Evolutionary conservation across 2,329 filamentous ascomycete genomes (phyloP).

Genomic region (Colletotrichum karsti): DNA sequence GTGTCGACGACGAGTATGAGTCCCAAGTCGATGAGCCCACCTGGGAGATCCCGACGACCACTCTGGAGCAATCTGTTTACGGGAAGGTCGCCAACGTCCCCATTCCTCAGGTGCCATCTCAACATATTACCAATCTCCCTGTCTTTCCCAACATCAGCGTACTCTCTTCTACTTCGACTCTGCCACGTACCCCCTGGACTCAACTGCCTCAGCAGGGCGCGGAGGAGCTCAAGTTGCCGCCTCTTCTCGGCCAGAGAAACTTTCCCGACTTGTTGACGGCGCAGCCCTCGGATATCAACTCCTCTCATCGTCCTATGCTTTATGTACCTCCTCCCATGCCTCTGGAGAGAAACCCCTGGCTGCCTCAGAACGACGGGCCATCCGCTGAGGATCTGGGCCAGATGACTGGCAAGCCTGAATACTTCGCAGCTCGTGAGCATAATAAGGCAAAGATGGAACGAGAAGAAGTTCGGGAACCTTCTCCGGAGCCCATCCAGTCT

Average conservation of each 20-base stretch:
- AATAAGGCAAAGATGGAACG: slow-evolving; percentile 37
- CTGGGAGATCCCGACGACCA: not conserved
- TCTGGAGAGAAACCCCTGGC: not conserved
- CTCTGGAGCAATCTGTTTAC: not conserved
- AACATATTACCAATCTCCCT: no score
- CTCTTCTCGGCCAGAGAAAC: not conserved
- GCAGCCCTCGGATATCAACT: not conserved
- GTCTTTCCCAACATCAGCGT: no score
- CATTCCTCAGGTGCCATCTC: no score
- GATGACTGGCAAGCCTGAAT: slow-evolving; percentile 47
- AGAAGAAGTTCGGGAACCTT: not conserved
- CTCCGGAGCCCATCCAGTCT: not conserved
- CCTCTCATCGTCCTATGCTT: not conserved
- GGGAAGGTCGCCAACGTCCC: not conserved
- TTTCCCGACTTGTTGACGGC: not conserved
- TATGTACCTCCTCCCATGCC: not conserved
- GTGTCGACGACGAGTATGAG: not conserved
- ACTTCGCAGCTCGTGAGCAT: slow-evolving; percentile 47
- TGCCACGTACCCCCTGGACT: not conserved
- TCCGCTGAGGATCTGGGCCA: slow-evolving; percentile 41
- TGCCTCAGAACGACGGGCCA: not conserved
- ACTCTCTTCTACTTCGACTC: not conserved
- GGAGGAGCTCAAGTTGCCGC: not conserved
- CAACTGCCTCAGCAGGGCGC: not conserved
- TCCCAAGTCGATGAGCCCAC: not conserved